Base-by-base conservation (phyloP, 805 yeast genomes). In the Kazachstania martiniae region DNA sequence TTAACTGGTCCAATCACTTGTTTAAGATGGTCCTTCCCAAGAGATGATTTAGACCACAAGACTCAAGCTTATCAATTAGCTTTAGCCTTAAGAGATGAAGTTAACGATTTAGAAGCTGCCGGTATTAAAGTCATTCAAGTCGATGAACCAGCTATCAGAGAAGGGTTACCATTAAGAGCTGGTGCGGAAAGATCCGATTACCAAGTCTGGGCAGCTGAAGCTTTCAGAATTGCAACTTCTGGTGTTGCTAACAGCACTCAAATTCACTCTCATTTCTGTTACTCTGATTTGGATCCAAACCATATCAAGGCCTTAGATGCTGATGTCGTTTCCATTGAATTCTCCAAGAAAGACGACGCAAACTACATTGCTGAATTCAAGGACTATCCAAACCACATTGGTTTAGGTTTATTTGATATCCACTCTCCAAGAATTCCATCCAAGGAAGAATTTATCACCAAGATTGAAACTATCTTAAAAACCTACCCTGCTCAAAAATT, bases 21-120 rank as follows among this genome's bases (percentile, higher is more conserved):
- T 70, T 80, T 91, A 65, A 84, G 98, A 78, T 91, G 98, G 98
- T 91, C 98, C 54, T 91, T 91, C 96, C 98, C 98, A 73, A 85
- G 98, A 81, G 89, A 87, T 63, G 98, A 91, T 59, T 81, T 89
- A 51, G 71, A 94, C 43, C 87, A 82, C 70, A 74, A 82, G 72
- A 74, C 76, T 50, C 98, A 91, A 74, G 85, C 96, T 52, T 74
- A 82, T 64, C 98, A 91, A 76, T 80, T 91, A 61, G 93, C 94
- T 62, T 73, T 91, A 59, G 97, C 97, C 53, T 74, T 91, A 61
- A 85, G 97, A 72, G 98, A 91, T 58, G 98, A 91, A 76, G 98
- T 91, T 55, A 72, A 79, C 59, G 98, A 91, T 65, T 83, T 91
- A 64, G 98, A 91, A 75, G 81, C 84, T 55, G 98, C 97, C 44